A percentile compares a stretch with the other conserved stretches of the same genome.
phyloP scores from a whole-genome alignment of 1,284 basidiomycete species.

The Fistulinella staudtii region DNA sequence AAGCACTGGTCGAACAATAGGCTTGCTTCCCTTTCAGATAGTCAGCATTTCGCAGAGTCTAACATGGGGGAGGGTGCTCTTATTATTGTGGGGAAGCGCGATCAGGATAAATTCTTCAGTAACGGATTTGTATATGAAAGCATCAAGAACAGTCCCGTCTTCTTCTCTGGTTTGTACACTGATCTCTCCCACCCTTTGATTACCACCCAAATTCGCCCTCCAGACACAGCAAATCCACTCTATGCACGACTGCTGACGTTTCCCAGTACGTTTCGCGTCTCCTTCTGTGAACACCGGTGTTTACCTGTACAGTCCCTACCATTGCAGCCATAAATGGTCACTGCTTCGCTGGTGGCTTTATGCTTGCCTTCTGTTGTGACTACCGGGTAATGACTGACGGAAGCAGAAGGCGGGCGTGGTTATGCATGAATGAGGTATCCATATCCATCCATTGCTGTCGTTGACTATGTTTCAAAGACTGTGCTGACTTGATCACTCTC shows the following conservation, averaged over 20 bases:
- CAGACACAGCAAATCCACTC: slow-evolving; percentile 55
- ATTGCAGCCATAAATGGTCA: slow-evolving; percentile 92
- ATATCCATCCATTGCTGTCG: neutral
- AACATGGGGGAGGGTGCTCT: slow-evolving; percentile 55
- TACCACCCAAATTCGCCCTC: neutral
- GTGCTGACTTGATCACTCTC: neutral
- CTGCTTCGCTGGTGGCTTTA: slow-evolving; percentile 84
- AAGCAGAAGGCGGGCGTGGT: slow-evolving; percentile 73
- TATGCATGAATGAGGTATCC: slow-evolving; percentile 89
- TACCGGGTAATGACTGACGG: slow-evolving; percentile 88
- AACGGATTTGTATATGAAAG: slow-evolving; percentile 58
- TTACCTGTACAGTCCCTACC: slow-evolving; percentile 56
- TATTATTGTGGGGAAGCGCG: slow-evolving; percentile 69
- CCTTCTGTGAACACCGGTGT: neutral
- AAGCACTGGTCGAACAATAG: slow-evolving; percentile 65
- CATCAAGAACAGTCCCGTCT: slow-evolving; percentile 59
- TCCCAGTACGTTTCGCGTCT: slow-evolving; percentile 51
- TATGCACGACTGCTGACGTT: slow-evolving; percentile 58
- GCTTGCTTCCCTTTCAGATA: slow-evolving; percentile 36
- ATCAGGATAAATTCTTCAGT: slow-evolving; percentile 86
- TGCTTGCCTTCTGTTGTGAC: slow-evolving; percentile 81
- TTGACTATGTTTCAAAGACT: no score
- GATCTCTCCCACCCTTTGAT: neutral
- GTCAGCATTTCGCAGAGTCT: slow-evolving; percentile 27
- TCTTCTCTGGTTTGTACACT: slow-evolving; percentile 63